A percentile compares a stretch with the other conserved stretches of the same genome.
These are phyloP conservation scores for Suillus americanus DNA, from an alignment of 768 basidiomycete species.

Conservation along the genomic window DNA sequence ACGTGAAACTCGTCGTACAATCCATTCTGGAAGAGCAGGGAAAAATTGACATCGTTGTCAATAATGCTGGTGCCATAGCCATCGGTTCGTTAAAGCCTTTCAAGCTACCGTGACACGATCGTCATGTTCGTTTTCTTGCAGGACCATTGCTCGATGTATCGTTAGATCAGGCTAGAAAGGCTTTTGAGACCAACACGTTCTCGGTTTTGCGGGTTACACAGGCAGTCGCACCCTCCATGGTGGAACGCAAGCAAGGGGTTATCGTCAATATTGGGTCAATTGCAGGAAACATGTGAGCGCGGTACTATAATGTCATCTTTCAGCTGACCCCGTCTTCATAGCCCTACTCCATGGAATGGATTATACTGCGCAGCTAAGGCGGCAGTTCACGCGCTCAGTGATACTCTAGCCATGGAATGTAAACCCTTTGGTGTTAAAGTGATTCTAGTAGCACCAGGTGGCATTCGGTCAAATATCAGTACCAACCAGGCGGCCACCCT, in stretches of 20 bases:
- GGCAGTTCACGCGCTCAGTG: slow-evolving; percentile 56
- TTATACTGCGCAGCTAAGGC: slow-evolving; percentile 60
- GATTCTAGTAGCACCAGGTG: slow-evolving; percentile 66
- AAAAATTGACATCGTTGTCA: slow-evolving; percentile 70
- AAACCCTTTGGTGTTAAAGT: slow-evolving; percentile 69
- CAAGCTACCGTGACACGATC: slow-evolving; percentile 7
- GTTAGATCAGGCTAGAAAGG: slow-evolving; percentile 48
- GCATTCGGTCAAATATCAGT: slow-evolving; percentile 65
- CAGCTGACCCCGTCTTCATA: slow-evolving; percentile 25
- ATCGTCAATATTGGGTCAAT: slow-evolving; percentile 78
- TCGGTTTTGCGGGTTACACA: slow-evolving; percentile 57
- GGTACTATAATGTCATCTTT: background rate
- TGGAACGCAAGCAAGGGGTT: slow-evolving; percentile 54
- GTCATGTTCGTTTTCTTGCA: slow-evolving; percentile 12
- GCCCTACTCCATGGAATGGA: slow-evolving; percentile 69
- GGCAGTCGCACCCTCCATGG: slow-evolving; percentile 73
- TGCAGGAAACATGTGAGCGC: slow-evolving; percentile 55
- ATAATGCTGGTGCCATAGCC: slow-evolving; percentile 63
- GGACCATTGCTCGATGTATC: slow-evolving; percentile 53
- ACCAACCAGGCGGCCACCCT: slow-evolving; percentile 47
- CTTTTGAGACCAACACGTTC: slow-evolving; percentile 70
- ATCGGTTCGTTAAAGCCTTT: slow-evolving; percentile 39
- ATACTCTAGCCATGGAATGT: slow-evolving; percentile 73
- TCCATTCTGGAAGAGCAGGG: slow-evolving; percentile 56
- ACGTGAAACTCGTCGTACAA: slow-evolving; percentile 48